Percentiles rank a stretch among this genome's conserved stretches.
Evolutionary conservation across 768 basidiomycete species (phyloP).

Genomic region (Jaapia argillacea): DNA sequence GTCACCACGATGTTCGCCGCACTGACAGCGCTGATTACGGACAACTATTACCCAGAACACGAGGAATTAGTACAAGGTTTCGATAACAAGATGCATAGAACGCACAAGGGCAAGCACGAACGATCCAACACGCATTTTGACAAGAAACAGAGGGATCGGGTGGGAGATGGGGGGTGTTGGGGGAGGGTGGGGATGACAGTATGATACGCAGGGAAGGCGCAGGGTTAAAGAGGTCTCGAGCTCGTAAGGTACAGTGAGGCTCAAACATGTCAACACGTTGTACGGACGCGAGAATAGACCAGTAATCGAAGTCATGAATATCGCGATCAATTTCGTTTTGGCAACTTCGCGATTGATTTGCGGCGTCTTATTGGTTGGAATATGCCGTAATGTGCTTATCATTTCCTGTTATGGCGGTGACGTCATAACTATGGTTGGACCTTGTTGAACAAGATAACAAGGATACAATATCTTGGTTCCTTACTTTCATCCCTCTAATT

Average conservation of each 20-base stretch:
- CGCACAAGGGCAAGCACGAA: constrained; percentile 13
- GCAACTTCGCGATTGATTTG: not conserved
- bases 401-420: not conserved
- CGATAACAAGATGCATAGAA: constrained; percentile 1
- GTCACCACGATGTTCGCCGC: constrained; percentile 34
- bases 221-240: not conserved
- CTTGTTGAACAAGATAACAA: too few species aligned
- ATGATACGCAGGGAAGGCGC: not conserved
- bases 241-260: too few species aligned
- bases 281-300: not conserved
- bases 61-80: not conserved
- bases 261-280: not conserved
- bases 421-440: too few species aligned
- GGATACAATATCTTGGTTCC: too few species aligned
- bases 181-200: constrained; percentile 6
- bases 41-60: constrained; percentile 4
- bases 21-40: constrained; percentile 9
- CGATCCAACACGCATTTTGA: constrained; percentile 13
- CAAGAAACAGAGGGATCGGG: not conserved
- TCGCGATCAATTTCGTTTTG: not conserved
- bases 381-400: not conserved
- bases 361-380: not conserved
- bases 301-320: not conserved
- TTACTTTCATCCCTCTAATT: too few species aligned
- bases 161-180: constrained; percentile 7